Evolutionary conservation across 768 basidiomycete species (phyloP), one percentile per base, ranked within the genome.

Genomic region (Kwoniella heveanensis): DNA sequence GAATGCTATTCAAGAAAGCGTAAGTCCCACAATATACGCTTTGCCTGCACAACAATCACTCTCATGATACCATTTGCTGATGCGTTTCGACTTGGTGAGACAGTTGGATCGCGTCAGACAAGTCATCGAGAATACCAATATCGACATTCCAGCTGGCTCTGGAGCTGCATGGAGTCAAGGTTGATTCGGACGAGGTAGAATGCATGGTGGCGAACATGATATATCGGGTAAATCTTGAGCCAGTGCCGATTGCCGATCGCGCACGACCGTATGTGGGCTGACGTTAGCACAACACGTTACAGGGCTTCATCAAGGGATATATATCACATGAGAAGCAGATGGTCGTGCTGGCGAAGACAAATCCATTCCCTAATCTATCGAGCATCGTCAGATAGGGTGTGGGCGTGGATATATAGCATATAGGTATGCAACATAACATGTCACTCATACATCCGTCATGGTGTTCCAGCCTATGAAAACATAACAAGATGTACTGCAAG

Each of bases 141-240:
- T 83, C 85, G 2, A 85, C 89, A 81, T 93, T 97, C 80, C 88
- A 89, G 73, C 82, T 83, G n/a, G 88, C 90, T 5, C 82, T 95
- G 53, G 82, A 82, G 55, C 80, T 91, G 60, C 88, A 89, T 2
- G 90, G 88, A 2, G 84, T 86, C 63, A 85, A 73, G 13, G 86
- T 90, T 24, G 83, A 87, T 8, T 76, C 83, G 64, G 92, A 90
- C 68, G 93, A 95, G 79, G 90, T 91, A 1, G 93, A 97, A 79
- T 96, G 93, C 79, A 85, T 93, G 55, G 86, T 96, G 8, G 92
- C 93, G 27, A 94, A 94, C 77, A 90, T 95, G 90, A 90, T 98
- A 48, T 92, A 89, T 82, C 91, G 88, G 73, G 82, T 82, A 60
- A 67, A 80, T 68, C n/a, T n/a, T n/a, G n/a, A n/a, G n/a, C n/a